Evolutionary conservation across 164 flowering plant genomes (phyloP), one percentile per base, ranked within the genome.

Genomic region (Aristolochia contorta): DNA sequence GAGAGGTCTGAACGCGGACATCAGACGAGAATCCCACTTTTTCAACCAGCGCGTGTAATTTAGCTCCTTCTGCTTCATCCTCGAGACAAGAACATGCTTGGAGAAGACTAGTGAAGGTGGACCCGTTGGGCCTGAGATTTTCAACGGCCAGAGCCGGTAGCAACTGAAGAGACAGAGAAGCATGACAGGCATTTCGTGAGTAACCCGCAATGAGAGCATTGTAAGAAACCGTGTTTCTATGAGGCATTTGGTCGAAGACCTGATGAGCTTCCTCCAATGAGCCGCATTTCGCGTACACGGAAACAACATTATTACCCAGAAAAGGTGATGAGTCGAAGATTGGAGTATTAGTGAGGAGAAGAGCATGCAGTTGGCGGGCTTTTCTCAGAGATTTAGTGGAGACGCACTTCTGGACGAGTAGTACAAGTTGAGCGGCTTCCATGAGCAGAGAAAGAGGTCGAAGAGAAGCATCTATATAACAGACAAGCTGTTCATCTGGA

Each of bases 241-340:
- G 79, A 56, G 88, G 90, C 89, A 86, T 89, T 83, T 69, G 63
- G 66, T 92, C 96, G 82, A 92, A 85, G 72, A 87, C 65, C 12
- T 13, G 57, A 10, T 48, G 82, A 12, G 93, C 67, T 46, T 85
- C 80, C 12, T 16, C 22, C 8, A 82, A 46, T 6, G 92, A 79
- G 18, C 83, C 80, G 53, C 83, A 85, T 61, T 77, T 70, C 0
- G 78, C 77, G 57, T 92, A 92, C 88, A 85, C 82, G 7, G 93
- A 76, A 53, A 92, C 30, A 65, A 92, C 63, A 54, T 84, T 86
- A 84, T 92, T 92, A 86, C 71, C 15, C 15, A 72, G 54, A 67
- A 67, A 92, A 0, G 96, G 85, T n/a, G 49, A 57, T 6, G 61
- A 48, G 6, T 33, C 13, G 52, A 25, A n/a, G 33, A 45, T 12